phyloP scores from a whole-genome alignment of 2,329 filamentous ascomycete genomes.

The Penicillium sp. region DNA sequence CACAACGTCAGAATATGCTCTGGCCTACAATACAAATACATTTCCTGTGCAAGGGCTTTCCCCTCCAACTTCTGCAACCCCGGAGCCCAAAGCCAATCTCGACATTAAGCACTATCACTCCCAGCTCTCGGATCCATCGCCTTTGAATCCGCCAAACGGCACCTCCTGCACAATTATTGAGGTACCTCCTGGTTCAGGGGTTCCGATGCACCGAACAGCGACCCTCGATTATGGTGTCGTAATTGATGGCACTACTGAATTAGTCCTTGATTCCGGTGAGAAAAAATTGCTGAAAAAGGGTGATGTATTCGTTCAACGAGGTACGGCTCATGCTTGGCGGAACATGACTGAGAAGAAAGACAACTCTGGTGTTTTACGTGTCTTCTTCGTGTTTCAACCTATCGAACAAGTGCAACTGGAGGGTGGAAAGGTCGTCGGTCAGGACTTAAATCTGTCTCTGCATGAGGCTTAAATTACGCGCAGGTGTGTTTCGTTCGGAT shows the following conservation, averaged over 20 bases:
- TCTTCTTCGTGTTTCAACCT: conserved; percentile 17
- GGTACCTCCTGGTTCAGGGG: conserved; percentile 11
- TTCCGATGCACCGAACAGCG: conserved; percentile 53
- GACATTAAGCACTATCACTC: conserved; percentile 15
- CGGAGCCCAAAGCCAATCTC: conserved; percentile 13
- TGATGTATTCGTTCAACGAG: conserved; percentile 57
- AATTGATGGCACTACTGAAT: conserved; percentile 52
- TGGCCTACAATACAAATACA: conserved; percentile 12
- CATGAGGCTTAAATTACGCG: conserved; percentile 3
- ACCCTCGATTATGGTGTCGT: conserved; percentile 55
- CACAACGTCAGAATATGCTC: conserved; percentile 15
- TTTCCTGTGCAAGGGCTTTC: conserved; percentile 18
- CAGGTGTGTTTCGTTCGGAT: not conserved
- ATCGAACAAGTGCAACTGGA: conserved; percentile 11
- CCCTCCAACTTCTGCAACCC: conserved; percentile 12
- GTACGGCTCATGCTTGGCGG: conserved; percentile 38
- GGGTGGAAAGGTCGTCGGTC: conserved; percentile 5
- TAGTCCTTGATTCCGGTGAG: conserved; percentile 52
- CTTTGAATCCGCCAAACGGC: conserved; percentile 13
- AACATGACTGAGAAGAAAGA: conserved; percentile 27
- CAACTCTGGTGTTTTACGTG: conserved; percentile 11
- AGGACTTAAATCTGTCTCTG: conserved; percentile 14
- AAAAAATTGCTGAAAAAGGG: conserved; percentile 47
- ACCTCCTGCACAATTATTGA: conserved; percentile 16
- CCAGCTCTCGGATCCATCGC: conserved; percentile 8